Base-by-base conservation (phyloP, 2,329 filamentous ascomycete genomes). In the Clonostachys rhizophaga region DNA sequence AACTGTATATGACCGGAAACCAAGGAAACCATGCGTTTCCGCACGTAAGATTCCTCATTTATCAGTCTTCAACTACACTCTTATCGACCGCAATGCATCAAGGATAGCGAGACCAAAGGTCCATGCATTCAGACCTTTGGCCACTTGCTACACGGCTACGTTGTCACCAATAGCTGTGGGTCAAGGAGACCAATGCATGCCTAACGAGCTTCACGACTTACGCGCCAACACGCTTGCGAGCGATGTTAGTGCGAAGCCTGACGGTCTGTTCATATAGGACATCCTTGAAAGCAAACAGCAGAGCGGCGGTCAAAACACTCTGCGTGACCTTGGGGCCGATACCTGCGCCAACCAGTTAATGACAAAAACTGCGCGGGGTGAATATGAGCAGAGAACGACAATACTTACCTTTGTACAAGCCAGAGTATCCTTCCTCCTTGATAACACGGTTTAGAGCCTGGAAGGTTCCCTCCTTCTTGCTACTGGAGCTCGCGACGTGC, bases 241-340 rank as follows among this genome's bases (percentile, higher is more conserved):
- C 62, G 40, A 69, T 61, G 18, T 61, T 57, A 48, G 68, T 64
- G 46, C 89, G 77, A 34, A 90, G 79, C 58, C 75, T 80, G 44
- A 92, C 71, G 1, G 84, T 91, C 67, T 87, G 83, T 59, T 90
- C 88, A 64, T 97, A 99, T 6, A 99, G 78, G 7, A 90, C 89
- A 64, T 99, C 94, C 76, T 99, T 99, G 75, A 99, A 96, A 3
- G 91, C 94, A 64, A 99, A 99, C 49, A 99, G 74, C 69, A 97
- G 91, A 4, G 94, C 94, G 6, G 94, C 94, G 5, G 94, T 99
- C 52, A 99, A 79, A 42, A 97, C 94, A 63, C 91, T 96, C 72
- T 99, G 94, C 17, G 91, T 91, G 55, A 99, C 86, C 78, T 99
- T 99, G 56, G 94, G 91, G 18, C 86, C 91, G 61, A 99, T 95